Percentiles rank a stretch among this genome's conserved stretches.
phyloP scores from a whole-genome alignment of 2,329 filamentous ascomycete species.

The Blumeriella jaapii region DNA sequence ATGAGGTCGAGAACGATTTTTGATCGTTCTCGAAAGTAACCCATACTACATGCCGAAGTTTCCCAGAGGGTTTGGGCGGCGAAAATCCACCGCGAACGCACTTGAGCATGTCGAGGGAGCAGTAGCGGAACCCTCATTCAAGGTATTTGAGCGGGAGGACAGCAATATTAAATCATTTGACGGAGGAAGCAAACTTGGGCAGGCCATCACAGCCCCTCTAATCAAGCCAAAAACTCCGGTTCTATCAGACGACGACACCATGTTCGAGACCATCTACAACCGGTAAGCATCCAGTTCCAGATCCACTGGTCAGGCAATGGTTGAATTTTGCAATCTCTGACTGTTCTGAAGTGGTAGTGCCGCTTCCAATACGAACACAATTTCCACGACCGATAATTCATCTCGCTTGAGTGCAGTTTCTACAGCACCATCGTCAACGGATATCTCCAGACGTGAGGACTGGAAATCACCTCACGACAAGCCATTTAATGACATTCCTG shows the following conservation, averaged over 20 bases:
- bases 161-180: constrained; percentile 23
- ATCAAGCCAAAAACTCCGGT: constrained; percentile 18
- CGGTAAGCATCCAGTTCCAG: constrained; percentile 26
- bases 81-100: constrained; percentile 26
- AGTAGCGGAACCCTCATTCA: constrained; percentile 23
- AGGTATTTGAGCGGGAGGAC: constrained; percentile 26
- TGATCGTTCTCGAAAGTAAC: constrained; percentile 6
- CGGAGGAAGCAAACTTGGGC: constrained; percentile 23
- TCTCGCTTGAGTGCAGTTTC: constrained; percentile 27
- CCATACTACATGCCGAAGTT: constrained; percentile 28
- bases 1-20: constrained; percentile 7
- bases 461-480: constrained; percentile 24
- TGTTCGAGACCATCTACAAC: constrained; percentile 26
- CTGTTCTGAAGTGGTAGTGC: constrained; percentile 26
- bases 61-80: constrained; percentile 26
- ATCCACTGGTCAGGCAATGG: background rate
- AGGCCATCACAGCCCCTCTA: constrained; percentile 8
- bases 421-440: constrained; percentile 27
- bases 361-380: constrained; percentile 27
- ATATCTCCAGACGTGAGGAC: constrained; percentile 21
- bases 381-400: constrained; percentile 27
- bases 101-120: constrained; percentile 20
- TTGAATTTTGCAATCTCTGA: constrained; percentile 8
- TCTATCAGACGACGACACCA: constrained; percentile 24
- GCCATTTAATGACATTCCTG: constrained; percentile 22